Evolutionary conservation across 1,284 basidiomycete species (phyloP).

Genomic region (Sanguinoderma infundibulare): DNA sequence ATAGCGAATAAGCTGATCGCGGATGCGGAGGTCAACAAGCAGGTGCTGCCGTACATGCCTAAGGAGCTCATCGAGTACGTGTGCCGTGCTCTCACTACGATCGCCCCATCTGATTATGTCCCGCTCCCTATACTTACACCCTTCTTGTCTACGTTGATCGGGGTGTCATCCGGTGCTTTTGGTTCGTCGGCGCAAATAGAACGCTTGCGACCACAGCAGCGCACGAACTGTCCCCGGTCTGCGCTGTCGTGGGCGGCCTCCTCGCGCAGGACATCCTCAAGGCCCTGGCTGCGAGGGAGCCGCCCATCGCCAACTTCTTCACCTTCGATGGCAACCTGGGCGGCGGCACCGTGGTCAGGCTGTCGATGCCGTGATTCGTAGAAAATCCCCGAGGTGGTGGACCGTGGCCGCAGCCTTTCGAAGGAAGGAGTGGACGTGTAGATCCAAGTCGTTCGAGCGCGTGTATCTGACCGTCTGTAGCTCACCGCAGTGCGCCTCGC

Average conservation of each 20-base stretch:
- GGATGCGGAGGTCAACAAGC: conserved; percentile 71
- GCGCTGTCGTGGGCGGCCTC: conserved; percentile 93
- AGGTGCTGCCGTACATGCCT: conserved; percentile 61
- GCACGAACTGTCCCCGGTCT: conserved; percentile 89
- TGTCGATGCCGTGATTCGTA: conserved; percentile 45
- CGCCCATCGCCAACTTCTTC: conserved; percentile 92
- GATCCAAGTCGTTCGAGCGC: background rate
- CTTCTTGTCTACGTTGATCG: background rate
- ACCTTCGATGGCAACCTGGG: conserved; percentile 87
- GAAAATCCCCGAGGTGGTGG: background rate
- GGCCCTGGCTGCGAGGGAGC: conserved; percentile 86
- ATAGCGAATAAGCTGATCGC: conserved; percentile 66
- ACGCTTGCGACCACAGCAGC: conserved; percentile 69
- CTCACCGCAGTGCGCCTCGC: conserved; percentile 1
- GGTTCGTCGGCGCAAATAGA: conserved; percentile 39
- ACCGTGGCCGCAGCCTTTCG: too few species aligned
- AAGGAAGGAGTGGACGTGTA: background rate
- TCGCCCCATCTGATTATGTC: background rate
- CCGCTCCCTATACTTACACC: background rate
- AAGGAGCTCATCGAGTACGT: conserved; percentile 63
- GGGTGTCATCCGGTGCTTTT: background rate
- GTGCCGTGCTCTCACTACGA: background rate
- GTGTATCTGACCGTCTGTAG: background rate
- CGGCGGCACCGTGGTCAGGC: conserved; percentile 66
- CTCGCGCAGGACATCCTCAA: conserved; percentile 95